Conservation (phyloP, 192 early-diverging fungal genomes). For the Diversispora epigaea region DNA sequence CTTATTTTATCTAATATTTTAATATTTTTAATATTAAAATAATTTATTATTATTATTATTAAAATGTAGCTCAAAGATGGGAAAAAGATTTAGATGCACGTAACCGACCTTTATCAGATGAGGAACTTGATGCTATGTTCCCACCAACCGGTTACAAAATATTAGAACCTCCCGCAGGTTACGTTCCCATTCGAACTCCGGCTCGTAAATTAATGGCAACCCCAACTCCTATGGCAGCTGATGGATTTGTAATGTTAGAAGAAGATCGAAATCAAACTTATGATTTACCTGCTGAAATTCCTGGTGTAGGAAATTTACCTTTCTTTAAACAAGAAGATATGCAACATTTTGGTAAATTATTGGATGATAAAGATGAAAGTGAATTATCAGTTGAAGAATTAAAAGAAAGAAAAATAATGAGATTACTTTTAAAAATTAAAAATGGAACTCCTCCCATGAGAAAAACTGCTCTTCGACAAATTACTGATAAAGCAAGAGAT, state of each 20-base stretch:
- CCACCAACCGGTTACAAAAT: constrained; percentile 89
- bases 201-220: constrained; percentile 93
- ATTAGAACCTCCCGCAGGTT: constrained; percentile 82
- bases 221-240: constrained; percentile 79
- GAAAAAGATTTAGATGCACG: constrained; percentile 83
- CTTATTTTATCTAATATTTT: no score
- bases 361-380: constrained; percentile 82
- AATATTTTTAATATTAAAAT: not conserved
- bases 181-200: constrained; percentile 93
- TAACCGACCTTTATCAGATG: constrained; percentile 86
- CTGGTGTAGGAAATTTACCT: constrained; percentile 82
- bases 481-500: constrained; percentile 93
- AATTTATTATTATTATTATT: not conserved
- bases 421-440: constrained; percentile 95
- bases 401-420: constrained; percentile 95
- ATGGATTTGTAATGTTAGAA: constrained; percentile 88
- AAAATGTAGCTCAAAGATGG: constrained; percentile 62
- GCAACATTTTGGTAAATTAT: constrained; percentile 92
- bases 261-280: constrained; percentile 59
- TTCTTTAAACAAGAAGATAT: constrained; percentile 97
- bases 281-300: constrained; percentile 82
- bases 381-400: constrained; percentile 81
- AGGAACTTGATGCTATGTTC: constrained; percentile 93
- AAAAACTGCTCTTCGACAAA: constrained; percentile 89
- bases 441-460: constrained; percentile 95